Percentiles rank a stretch among this genome's conserved stretches.
These are phyloP conservation scores for Moricandia moricandioides DNA, from an alignment of 345 rosid genomes.

Conservation along the genomic window DNA sequence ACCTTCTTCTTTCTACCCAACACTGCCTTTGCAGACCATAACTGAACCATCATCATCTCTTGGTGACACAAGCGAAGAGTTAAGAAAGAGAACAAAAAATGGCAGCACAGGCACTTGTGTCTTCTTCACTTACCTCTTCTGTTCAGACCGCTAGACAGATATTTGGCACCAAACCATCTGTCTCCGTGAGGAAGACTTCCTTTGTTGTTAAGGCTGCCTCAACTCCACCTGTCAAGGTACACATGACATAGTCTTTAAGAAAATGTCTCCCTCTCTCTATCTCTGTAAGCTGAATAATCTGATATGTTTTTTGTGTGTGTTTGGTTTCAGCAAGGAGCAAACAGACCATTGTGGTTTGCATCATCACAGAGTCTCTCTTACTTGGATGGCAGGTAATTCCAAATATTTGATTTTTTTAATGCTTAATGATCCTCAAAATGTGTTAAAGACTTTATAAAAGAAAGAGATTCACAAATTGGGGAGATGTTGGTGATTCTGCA, in stretches of 20 bases:
- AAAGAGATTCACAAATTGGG: background rate
- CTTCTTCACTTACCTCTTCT: conserved; percentile 75
- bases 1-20: background rate
- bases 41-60: conserved; percentile 21
- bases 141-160: conserved; percentile 77
- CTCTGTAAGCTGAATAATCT: background rate
- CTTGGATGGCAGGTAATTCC: conserved; percentile 87
- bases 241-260: too few relatives aligned
- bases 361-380: conserved; percentile 82
- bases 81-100: conserved; percentile 33
- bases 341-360: conserved; percentile 91
- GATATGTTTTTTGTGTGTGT: conserved; percentile 7
- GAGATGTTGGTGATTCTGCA: conserved; percentile 27
- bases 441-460: background rate
- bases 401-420: background rate
- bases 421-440: background rate
- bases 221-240: conserved; percentile 92
- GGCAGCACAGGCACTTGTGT: conserved; percentile 88
- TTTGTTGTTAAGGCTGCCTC: conserved; percentile 75
- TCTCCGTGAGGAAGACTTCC: conserved; percentile 50
- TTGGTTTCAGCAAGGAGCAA: conserved; percentile 70
- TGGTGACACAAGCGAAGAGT: conserved; percentile 22
- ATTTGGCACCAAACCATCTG: conserved; percentile 49
- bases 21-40: conserved; percentile 26
- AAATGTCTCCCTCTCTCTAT: background rate